Base-by-base conservation (phyloP, 805 yeast genomes). In the Grigorovia humatica region DNA sequence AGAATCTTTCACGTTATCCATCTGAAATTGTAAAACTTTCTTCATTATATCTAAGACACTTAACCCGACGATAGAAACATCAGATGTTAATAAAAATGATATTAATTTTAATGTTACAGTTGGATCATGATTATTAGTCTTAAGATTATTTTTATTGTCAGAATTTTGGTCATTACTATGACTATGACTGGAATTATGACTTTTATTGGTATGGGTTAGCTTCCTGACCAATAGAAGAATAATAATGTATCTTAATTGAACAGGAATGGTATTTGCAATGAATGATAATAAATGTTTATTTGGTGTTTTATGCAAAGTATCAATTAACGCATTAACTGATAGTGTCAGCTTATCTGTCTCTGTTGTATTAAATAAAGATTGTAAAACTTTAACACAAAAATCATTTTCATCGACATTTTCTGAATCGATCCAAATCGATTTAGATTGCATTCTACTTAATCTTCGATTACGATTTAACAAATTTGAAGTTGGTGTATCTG, bases 11-110 rank as follows among this genome's bases (percentile, higher is more conserved):
- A 57, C 50, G 9, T 68, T 61, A 1, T 62, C 59, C 11, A 65
- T 17, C 59, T 84, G 86, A 47, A 80, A 71, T 11, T 67, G 63
- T 44, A 85, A 66, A 7, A 85, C 62, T 51, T 76, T 80, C 54
- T 82, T 79, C 63, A 85, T 74, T 42, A 86, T 77, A 64, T 90
- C 98, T 42, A 88, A 74, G 6, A 89, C 85, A 11, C 96, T 85
- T 46, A 93, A 71, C 0, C 97, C 97, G 55, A 89, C 83, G 75
- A 91, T 80, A 64, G 85, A 88, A 44, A 88, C 88, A 43, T 82
- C 82, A 0, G 93, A 83, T 1, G 83, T 75, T n/a, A 90, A 71
- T 32, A 88, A 68, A 12, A 83, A 82, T 9, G 81, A 68, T 8
- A 81, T 71, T 51, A 77, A 64, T 47, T 67, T 66, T 30, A 82